Evolutionary conservation across 192 early-diverging fungal species (phyloP).

Genomic region (Geranomyces michiganensis): DNA sequence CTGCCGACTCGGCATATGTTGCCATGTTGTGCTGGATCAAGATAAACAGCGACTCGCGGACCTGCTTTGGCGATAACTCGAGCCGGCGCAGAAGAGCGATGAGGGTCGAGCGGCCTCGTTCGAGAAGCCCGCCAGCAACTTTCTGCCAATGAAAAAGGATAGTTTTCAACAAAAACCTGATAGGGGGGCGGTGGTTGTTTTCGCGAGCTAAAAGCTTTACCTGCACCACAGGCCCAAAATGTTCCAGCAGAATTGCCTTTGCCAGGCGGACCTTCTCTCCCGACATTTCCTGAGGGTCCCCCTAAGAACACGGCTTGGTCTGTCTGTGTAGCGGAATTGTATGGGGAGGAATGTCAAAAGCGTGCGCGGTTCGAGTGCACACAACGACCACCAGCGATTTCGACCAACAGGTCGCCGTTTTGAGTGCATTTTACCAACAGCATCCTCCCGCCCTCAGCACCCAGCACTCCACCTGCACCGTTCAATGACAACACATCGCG

Average conservation of each 20-base stretch:
- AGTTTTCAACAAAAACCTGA: not conserved
- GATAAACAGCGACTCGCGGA: constrained; percentile 75
- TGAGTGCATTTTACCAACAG: no score
- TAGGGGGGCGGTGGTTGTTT: no score
- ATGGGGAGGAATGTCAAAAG: no score
- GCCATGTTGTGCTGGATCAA: constrained; percentile 86
- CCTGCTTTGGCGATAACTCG: constrained; percentile 50
- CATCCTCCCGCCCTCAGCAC: no score
- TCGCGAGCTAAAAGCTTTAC: no score
- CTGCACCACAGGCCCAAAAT: constrained; percentile 80
- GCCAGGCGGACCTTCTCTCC: constrained; percentile 23
- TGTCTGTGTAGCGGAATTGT: no score
- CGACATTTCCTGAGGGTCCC: constrained; percentile 19
- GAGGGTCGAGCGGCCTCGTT: constrained; percentile 72
- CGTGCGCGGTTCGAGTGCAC: no score
- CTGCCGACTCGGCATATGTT: constrained; percentile 68
- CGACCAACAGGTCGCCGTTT: no score
- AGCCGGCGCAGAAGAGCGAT: constrained; percentile 52
- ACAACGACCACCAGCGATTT: no score
- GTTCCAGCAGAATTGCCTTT: constrained; percentile 62
- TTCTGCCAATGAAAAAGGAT: constrained; percentile 51
- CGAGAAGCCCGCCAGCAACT: constrained; percentile 61
- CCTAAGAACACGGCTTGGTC: no score
- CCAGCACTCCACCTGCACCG: not conserved
- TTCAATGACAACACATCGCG: constrained; percentile 36